These are phyloP conservation scores for Eucalyptus globulus DNA, from an alignment of 345 rosid genomes.

Conservation along the genomic window DNA sequence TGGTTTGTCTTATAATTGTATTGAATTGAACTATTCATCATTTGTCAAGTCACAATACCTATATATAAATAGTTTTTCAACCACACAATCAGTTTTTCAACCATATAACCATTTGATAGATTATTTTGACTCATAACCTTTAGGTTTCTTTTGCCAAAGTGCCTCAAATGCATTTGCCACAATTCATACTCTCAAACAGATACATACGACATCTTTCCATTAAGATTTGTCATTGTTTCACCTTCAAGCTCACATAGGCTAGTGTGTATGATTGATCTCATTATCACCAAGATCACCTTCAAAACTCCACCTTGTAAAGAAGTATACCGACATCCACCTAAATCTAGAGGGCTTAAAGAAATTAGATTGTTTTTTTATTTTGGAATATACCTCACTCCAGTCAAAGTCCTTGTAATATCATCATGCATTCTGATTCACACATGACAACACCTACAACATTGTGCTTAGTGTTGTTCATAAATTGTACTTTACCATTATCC, in stretches of 20 bases:
- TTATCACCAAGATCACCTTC: neutral
- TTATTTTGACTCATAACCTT: too few relatives aligned
- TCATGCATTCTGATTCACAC: neutral
- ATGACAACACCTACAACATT: neutral
- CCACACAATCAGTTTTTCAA: too few relatives aligned
- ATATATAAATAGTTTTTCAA: too few relatives aligned
- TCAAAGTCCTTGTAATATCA: neutral
- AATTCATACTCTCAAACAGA: neutral
- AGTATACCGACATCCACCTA: neutral
- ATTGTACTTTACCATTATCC: neutral
- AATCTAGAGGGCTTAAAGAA: neutral
- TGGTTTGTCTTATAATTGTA: neutral
- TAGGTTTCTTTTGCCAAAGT: too few relatives aligned
- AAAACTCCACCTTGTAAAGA: neutral
- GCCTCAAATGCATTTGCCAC: neutral
- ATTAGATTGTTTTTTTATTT: neutral
- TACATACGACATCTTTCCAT: accelerated
- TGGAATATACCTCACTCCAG: neutral
- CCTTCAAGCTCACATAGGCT: neutral
- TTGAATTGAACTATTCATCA: too few relatives aligned
- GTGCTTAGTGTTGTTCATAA: neutral
- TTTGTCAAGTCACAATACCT: too few relatives aligned
- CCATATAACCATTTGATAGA: neutral
- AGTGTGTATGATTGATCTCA: neutral
- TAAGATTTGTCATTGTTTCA: neutral